These are phyloP conservation scores for Capsicum chinense DNA, from an alignment of 257 asterid species.

Conservation along the genomic window DNA sequence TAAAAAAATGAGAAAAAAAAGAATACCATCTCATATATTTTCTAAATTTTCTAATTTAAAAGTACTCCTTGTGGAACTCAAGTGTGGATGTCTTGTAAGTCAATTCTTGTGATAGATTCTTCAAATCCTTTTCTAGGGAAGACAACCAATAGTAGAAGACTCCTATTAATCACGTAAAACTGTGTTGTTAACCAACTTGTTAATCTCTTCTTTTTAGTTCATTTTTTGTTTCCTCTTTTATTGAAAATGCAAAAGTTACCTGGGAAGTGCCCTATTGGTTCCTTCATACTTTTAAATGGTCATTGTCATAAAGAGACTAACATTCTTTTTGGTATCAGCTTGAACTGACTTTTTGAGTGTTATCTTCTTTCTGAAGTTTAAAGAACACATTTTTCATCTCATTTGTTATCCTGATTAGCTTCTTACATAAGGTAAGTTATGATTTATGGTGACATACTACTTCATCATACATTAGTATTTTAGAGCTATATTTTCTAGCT, in stretches of 20 bases:
- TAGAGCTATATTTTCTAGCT: slow-evolving; percentile 11
- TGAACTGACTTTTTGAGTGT: not conserved
- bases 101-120: slow-evolving; percentile 68
- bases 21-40: slow-evolving; percentile 25
- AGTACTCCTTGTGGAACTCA: slow-evolving; percentile 81
- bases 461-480: not conserved
- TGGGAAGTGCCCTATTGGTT: not conserved
- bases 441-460: not conserved
- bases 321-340: not conserved
- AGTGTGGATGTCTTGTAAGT: slow-evolving; percentile 75
- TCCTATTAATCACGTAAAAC: slow-evolving; percentile 46
- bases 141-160: slow-evolving; percentile 85
- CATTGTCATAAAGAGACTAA: not conserved
- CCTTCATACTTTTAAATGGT: slow-evolving; percentile 7
- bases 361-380: slow-evolving; percentile 14
- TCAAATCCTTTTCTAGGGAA: slow-evolving; percentile 75
- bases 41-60: slow-evolving; percentile 43
- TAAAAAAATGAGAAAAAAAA: slow-evolving; percentile 38
- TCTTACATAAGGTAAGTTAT: not conserved
- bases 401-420: not conserved
- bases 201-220: slow-evolving; percentile 3
- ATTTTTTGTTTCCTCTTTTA: not conserved
- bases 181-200: slow-evolving; percentile 11
- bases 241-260: not conserved
- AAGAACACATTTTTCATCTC: slow-evolving; percentile 14